Base-by-base conservation (phyloP, 2,329 filamentous ascomycete species). In the Sphaerulina musiva region DNA sequence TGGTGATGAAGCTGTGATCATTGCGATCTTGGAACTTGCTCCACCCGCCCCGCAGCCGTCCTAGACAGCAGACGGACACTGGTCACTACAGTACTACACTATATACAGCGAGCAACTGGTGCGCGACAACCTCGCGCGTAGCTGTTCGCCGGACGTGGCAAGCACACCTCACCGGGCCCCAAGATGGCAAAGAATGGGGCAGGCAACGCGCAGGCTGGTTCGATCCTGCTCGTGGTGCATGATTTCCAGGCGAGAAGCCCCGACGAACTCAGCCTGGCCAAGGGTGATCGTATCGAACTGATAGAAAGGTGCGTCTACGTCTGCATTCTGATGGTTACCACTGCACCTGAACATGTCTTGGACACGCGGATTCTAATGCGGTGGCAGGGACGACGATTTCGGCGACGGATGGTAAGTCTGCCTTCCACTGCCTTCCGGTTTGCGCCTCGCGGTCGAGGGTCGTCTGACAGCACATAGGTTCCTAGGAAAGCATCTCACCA, bases 171-270 rank as follows among this genome's bases (percentile, higher is more conserved):
- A 9, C 11, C 39, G 7, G 23, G 26, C 9, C 46, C 26, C 55
- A 46, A 29, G 43, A 64, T 64, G 62, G 61, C 64, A 12, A 48
- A 55, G 34, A 62, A 61, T 53, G 56, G 63, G 34, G 59, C 55
- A 42, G 55, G 54, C 48, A 58, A 64, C 36, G 67, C 68, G 36
- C 59, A 57, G 14, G 61, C 68, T 1, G 69, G 69, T 42, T 62
- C 64, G 17, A 65, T 83, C 46, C 72, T 88, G 62, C 71, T 87
- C 61, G 85, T 87, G 58, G 84, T 88, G 63, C 84, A 98, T 74
- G 90, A 96, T 73, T 97, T 98, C 71, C 78, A 84, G 63, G 91
- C 92, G 54, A 84, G 93, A 62, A 95, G 90, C 71, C 86, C 88
- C 54, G 93, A 98, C 73, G 93, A 98, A 77, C 79, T 98, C 67